Base-by-base conservation (phyloP, 2,329 filamentous ascomycete species). In the Alternaria ventricosa region DNA sequence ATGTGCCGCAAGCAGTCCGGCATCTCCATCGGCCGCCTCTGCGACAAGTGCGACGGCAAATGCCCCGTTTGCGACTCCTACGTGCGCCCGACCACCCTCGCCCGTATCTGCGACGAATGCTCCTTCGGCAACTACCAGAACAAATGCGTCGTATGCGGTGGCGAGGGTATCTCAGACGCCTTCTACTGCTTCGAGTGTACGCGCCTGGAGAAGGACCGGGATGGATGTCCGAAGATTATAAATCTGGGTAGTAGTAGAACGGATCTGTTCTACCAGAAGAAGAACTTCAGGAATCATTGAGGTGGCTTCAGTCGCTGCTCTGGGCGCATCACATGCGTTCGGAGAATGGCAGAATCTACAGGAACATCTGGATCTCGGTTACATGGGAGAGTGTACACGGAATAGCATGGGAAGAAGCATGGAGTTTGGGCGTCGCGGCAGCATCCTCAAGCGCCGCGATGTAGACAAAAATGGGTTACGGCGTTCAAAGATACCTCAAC, bases 111-210 rank as follows among this genome's bases (percentile, higher is more conserved):
- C 86, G 96, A 99, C 85, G 96, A 99, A 84, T 99, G 96, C 87
- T 94, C 92, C 80, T 99, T 99, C 81, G 96, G 96, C 78, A 99
- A 99, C 87, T 99, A 97, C 86, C 96, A 98, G 84, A 99, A 99
- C 86, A 99, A 99, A 83, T 99, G 96, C 80, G 94, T 99, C 72
- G 96, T 99, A 46, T 99, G 96, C 82, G 96, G 96, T 80, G 96
- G 96, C 74, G 96, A 98, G 84, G 96, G 96, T 28, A 99, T 99
- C 80, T 96, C 92, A 33, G 96, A 99, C 80, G 96, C 96, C 54
- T 98, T 98, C 82, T 99, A 99, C 85, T 99, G 96, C 86, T 98
- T 98, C 79, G 96, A 99, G 83, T 99, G 96, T 81, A 99, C 96
- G 63, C 88, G 96, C 8, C 84, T 99, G 15, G 96, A 99, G 81